Evolutionary conservation across 345 rosid genomes (phyloP).

Genomic region (Gossypioides kirkii): DNA sequence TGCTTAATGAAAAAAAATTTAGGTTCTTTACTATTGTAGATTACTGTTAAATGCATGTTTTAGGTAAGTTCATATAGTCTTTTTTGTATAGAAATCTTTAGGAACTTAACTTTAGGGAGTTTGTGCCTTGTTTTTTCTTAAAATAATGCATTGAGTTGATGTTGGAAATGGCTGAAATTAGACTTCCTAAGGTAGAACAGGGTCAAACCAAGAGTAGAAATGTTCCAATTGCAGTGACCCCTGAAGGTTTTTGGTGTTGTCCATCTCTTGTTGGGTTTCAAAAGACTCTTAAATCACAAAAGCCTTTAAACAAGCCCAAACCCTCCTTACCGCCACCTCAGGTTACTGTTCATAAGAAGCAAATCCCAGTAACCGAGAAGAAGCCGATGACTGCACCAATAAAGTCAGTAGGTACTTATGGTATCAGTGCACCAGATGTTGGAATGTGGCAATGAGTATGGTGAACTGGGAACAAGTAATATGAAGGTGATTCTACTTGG

Average conservation of each 20-base stretch:
- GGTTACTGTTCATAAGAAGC: slow-evolving; percentile 44
- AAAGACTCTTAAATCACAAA: slow-evolving; percentile 63
- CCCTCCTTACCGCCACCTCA: slow-evolving; percentile 59
- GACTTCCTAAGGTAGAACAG: slow-evolving; percentile 61
- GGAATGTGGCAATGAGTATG: slow-evolving; percentile 94
- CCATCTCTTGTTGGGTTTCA: slow-evolving; percentile 94
- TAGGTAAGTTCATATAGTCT: background rate
- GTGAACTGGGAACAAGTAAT: slow-evolving; percentile 84
- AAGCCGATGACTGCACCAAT: slow-evolving; percentile 46
- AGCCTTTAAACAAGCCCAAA: slow-evolving; percentile 57
- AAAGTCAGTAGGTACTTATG: slow-evolving; percentile 42
- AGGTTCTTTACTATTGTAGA: background rate
- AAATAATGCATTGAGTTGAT: slow-evolving; percentile 27
- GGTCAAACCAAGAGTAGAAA: slow-evolving; percentile 78
- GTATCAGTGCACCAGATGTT: slow-evolving; percentile 35
- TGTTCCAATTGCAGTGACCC: slow-evolving; percentile 95
- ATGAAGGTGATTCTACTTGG: slow-evolving; percentile 79
- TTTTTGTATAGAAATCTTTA: slow-evolving; percentile 7
- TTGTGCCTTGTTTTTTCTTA: slow-evolving; percentile 9
- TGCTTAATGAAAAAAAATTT: background rate
- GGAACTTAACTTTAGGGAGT: background rate
- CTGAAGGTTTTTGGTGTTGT: slow-evolving; percentile 99
- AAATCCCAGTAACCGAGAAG: slow-evolving; percentile 41
- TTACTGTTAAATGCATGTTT: background rate
- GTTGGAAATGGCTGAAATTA: slow-evolving; percentile 75